Percentiles rank a stretch among this genome's conserved stretches.
Conservation (phyloP, 1,139 yeast genomes). For the Meyerozyma sp. region DNA sequence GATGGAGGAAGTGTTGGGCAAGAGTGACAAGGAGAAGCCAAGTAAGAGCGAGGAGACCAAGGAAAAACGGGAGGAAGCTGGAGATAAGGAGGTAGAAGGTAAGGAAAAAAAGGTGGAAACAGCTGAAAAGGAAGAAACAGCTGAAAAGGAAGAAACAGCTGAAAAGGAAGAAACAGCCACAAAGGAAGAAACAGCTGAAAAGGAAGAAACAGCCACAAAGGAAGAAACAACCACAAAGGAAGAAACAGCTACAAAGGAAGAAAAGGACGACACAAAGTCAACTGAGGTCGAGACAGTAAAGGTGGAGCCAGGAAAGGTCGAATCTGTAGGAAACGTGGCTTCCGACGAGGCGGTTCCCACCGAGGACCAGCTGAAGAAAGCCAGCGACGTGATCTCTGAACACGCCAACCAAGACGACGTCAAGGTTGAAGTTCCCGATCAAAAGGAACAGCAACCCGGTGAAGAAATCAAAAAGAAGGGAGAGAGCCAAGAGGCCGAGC, state of each 20-base stretch:
- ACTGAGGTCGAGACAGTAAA: background rate
- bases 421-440: background rate
- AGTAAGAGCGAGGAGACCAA: conserved; percentile 1
- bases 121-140: conserved; percentile 2
- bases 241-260: background rate
- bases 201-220: no score
- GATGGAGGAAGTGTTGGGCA: conserved; percentile 33
- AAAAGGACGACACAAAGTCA: background rate
- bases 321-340: background rate
- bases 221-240: background rate
- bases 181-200: conserved; percentile 3
- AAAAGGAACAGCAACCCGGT: background rate
- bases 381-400: background rate
- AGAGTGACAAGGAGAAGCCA: conserved; percentile 1
- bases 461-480: background rate
- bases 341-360: background rate
- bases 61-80: background rate
- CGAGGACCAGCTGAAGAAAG: conserved; percentile 1
- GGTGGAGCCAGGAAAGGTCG: background rate
- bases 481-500: conserved; percentile 1
- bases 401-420: background rate
- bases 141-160: conserved; percentile 4
- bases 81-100: conserved; percentile 1
- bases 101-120: conserved; percentile 3
- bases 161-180: conserved; percentile 4